Conservation (phyloP, 2,329 filamentous ascomycete species). For the Neopestalotiopsis rosae region DNA sequence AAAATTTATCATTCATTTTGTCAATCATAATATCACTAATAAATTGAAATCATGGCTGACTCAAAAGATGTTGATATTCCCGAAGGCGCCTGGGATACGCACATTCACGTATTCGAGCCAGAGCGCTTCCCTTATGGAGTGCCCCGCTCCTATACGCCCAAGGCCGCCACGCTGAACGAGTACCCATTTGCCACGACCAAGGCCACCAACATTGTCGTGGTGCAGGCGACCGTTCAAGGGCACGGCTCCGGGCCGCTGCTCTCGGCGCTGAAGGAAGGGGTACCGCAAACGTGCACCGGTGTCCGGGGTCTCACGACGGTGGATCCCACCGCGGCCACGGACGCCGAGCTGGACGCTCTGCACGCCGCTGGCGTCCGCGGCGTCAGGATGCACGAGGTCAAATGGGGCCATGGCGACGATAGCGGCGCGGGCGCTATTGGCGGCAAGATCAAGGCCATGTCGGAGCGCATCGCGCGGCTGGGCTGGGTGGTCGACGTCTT, state of each 20-base stretch:
- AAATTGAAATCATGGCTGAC: not conserved
- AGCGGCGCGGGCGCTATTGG: conserved; percentile 2
- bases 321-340: not conserved
- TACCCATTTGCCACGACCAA: not conserved
- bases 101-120: conserved; percentile 8
- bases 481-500: conserved; percentile 12
- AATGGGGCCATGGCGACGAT: conserved; percentile 10
- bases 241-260: conserved; percentile 4
- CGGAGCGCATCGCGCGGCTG: not conserved
- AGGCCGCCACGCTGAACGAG: not conserved
- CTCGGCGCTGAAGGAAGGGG: not conserved
- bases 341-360: conserved; percentile 13
- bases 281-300: not conserved
- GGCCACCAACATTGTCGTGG: conserved; percentile 4
- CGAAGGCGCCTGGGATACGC: conserved; percentile 4
- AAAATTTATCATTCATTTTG: not conserved
- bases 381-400: conserved; percentile 12
- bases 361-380: not conserved
- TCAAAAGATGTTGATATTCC: not conserved
- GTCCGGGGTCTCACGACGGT: conserved; percentile 7
- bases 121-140: not conserved
- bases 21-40: too few species aligned
- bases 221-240: conserved; percentile 1
- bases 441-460: not conserved
- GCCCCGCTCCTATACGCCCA: conserved; percentile 10